phyloP scores from a whole-genome alignment of 306 rosid genomes.

The Casuarina cunninghamiana region DNA sequence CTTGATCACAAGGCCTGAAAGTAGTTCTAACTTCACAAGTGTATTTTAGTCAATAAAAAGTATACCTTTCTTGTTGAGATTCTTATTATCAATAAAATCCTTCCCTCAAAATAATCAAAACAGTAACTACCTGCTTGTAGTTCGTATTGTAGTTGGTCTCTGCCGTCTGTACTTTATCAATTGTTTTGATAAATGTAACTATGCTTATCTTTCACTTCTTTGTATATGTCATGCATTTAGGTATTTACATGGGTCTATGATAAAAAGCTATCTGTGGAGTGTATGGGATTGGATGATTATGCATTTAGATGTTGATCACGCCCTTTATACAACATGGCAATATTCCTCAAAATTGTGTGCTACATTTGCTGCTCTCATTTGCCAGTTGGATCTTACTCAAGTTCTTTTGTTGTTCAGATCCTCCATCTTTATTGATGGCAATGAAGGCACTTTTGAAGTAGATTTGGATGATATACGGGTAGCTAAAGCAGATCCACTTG shows the following conservation, averaged over 20 bases:
- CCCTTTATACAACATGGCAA: neutral
- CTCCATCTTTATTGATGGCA: conserved; percentile 57
- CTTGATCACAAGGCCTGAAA: neutral
- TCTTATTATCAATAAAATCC: too few species aligned
- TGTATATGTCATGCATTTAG: neutral
- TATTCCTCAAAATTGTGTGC: neutral
- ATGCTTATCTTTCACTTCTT: neutral
- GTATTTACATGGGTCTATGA: neutral
- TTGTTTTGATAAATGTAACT: neutral
- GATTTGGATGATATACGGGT: conserved; percentile 55
- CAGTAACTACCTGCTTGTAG: neutral
- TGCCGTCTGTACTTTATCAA: neutral
- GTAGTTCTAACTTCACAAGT: neutral
- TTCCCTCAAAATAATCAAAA: neutral
- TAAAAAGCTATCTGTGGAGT: neutral
- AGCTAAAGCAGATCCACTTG: conserved; percentile 67
- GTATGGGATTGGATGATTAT: neutral
- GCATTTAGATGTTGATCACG: neutral
- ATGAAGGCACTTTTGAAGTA: conserved; percentile 62
- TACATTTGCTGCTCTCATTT: conserved; percentile 20
- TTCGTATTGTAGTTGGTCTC: neutral
- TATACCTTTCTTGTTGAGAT: too few species aligned
- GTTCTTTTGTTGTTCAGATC: conserved; percentile 48
- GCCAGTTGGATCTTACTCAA: conserved; percentile 25
- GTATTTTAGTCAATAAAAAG: neutral